Base-by-base conservation (phyloP, 495 filamentous ascomycete genomes). In the Patellaria atrata region DNA sequence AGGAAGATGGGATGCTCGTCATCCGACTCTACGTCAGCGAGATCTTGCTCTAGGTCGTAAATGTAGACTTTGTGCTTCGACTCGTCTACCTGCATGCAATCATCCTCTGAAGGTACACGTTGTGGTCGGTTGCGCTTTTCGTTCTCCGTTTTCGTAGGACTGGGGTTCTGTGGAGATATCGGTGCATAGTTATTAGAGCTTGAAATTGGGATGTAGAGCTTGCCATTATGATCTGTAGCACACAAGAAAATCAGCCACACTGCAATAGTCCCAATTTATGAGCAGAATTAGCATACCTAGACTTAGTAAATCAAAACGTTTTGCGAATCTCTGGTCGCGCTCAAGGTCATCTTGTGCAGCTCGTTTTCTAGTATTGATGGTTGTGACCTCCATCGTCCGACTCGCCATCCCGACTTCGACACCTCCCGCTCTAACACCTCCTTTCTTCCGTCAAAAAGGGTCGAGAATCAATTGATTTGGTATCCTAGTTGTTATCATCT, bases 1-100 rank as follows among this genome's bases (percentile, higher is more conserved):
- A 89, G 61, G 56, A 94, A 83, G 36, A 84, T 60, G 9, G 91
- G 59, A 33, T 60, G 65, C 28, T 58, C 58, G 4, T 57, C 45
- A 11, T 63, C 51, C 55, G 27, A 45, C 14, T 75, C 70, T 16
- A 61, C 50, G 5, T 80, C 77, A 0, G 73, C 74, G 25, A 94
- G 68, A 60, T 97, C 87, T 34, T 71, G 79, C 44, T 92, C 89
- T 16, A 97, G 62, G 52, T 89, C 71, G 62, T 86, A 70, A 51
- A 97, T 84, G 63, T 85, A 97, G 33, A 93, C 70, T 37, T 75
- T 82, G 56, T 87, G 62, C 43, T 77, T 77, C 12, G 85, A 77
- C 54, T 94, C 77, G 60, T 97, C 89, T 33, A 96, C 57, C 32
- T 81, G 67, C 89, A 97, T 92, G 22, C 55, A 42, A 44, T 86